A percentile compares a stretch with the other conserved stretches of the same genome.
Evolutionary conservation across 2,329 filamentous ascomycete genomes (phyloP).

Genomic region (Xylaria sp.): DNA sequence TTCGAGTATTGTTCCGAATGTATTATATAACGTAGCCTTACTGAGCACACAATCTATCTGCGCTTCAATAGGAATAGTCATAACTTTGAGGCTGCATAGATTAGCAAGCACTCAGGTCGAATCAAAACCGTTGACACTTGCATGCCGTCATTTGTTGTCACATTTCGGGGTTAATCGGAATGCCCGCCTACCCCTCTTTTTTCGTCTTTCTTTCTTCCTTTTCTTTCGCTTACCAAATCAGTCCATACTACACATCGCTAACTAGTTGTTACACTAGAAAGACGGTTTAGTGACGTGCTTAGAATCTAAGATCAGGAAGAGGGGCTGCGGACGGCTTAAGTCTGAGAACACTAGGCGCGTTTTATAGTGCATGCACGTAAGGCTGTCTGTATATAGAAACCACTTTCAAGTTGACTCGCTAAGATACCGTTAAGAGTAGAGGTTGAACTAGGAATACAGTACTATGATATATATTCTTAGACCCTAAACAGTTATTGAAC

Average conservation of each 20-base stretch:
- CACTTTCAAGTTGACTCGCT: no score
- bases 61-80: not conserved
- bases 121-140: not conserved
- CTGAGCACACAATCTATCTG: not conserved
- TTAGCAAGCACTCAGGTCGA: not conserved
- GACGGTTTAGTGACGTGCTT: not conserved
- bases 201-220: not conserved
- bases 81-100: not conserved
- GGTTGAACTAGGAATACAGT: no score
- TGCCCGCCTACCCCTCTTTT: not conserved
- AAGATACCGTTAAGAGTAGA: not conserved
- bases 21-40: not conserved
- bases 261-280: not conserved
- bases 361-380: not conserved
- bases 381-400: not conserved
- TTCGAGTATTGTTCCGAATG: not conserved
- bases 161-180: not conserved
- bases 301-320: not conserved
- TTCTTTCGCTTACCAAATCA: not conserved
- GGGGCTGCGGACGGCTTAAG: no score
- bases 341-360: no score
- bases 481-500: no score
- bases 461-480: no score
- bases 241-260: not conserved
- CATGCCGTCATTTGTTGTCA: not conserved